Percentiles rank a stretch among this genome's conserved stretches.
phyloP scores from a whole-genome alignment of 129 eudicot species.

The Flaveria brownii region DNA sequence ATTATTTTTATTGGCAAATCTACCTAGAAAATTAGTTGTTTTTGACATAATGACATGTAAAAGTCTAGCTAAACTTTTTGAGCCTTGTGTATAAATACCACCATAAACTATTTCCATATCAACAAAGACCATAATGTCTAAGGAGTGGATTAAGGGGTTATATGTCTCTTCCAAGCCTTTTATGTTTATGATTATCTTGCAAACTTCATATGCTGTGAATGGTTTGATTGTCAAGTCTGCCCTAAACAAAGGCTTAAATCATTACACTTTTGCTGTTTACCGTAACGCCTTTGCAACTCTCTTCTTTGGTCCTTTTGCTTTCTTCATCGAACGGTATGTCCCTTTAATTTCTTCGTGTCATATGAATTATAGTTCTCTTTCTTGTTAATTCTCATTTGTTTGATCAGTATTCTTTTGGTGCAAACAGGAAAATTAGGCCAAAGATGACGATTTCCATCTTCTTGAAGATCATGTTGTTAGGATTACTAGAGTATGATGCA shows the following conservation, averaged over 20 bases:
- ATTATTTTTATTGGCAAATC: too few species aligned
- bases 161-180: constrained; percentile 28
- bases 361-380: constrained; percentile 1
- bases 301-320: constrained; percentile 35
- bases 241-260: constrained; percentile 41
- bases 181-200: constrained; percentile 30
- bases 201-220: constrained; percentile 33
- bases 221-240: constrained; percentile 36
- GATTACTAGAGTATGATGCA: constrained; percentile 46
- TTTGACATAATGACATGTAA: too few species aligned
- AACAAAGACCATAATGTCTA: constrained; percentile 28
- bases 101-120: background rate
- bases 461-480: constrained; percentile 48
- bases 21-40: too few species aligned
- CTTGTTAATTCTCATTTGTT: background rate
- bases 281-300: constrained; percentile 31
- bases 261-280: constrained; percentile 34
- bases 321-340: constrained; percentile 35
- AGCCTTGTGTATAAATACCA: constrained; percentile 15
- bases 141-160: constrained; percentile 25
- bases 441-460: constrained; percentile 51
- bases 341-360: background rate
- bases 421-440: constrained; percentile 54
- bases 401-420: background rate
- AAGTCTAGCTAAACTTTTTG: too few species aligned